Evolutionary conservation across 2,329 filamentous ascomycete species (phyloP), one percentile per base, ranked within the genome.

Genomic region (Paecilomyces sp.): DNA sequence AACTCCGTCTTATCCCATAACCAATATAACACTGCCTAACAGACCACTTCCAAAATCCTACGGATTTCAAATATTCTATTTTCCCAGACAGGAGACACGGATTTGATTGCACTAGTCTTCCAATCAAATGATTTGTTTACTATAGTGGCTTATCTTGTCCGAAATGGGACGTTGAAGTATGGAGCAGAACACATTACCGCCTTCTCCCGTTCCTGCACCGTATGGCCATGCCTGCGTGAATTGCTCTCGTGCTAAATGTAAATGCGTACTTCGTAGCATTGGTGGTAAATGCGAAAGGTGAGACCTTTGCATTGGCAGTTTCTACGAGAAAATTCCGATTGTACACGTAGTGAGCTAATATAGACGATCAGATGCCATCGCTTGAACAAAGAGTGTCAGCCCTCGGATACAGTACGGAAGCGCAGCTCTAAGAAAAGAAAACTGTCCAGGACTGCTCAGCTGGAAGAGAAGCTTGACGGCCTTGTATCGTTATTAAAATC

Each of bases 331-430:
- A 30, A 18, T 51, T 15, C 36, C n/a, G 6, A 47, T 47, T 9
- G 18, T 47, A 18, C 2, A 47, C 5, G 18, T 18, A 18, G n/a
- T 47, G 41, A 7, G 41, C 41, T 47, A 18, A 47, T 47, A 47
- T 47, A 47, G 41, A 22, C 4, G 41, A 15, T 9, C 36, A 75
- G 79, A 58, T 81, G 79, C 55, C 67, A 72, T 57, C 77, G 78
- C 3, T 64, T 80, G 1, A 71, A 73, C n/a, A 77, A 76, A 62
- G 65, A 73, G 33, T 80, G 79, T 61, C 67, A 69, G 3, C 75
- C 76, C 5, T 70, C 75, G 11, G 60, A 65, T 24, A 66, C 74
- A 28, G 63, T 72, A 8, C 70, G 76, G 36, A 72, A 69, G 52
- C 71, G 66, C 13, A 61, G 57, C 1, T 52, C 57, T 3, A 64